A percentile compares a stretch with the other conserved stretches of the same genome.
Conservation (phyloP, 1,284 basidiomycete species). For the Ceratorhiza oryzae-sativae region DNA sequence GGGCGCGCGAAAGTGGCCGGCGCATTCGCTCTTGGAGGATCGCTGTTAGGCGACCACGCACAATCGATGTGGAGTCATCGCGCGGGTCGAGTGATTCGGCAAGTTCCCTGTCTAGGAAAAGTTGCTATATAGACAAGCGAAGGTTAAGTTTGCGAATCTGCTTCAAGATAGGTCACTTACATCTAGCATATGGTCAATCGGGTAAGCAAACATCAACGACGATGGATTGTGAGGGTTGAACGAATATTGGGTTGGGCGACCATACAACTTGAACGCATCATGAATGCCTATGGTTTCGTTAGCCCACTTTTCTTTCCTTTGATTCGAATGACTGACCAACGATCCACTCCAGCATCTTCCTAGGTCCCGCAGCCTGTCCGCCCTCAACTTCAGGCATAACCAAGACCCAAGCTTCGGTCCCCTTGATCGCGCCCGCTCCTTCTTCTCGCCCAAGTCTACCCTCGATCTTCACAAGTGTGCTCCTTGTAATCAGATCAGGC, state of each 20-base stretch:
- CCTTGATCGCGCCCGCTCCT: slow-evolving; percentile 62
- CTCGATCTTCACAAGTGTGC: slow-evolving; percentile 89
- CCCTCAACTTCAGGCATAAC: slow-evolving; percentile 81
- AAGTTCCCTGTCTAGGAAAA: slow-evolving; percentile 88
- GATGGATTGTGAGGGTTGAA: slow-evolving; percentile 83
- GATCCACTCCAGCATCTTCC: slow-evolving; percentile 95
- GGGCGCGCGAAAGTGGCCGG: slow-evolving; percentile 45
- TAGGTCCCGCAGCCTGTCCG: slow-evolving; percentile 56
- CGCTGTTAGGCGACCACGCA: slow-evolving; percentile 67
- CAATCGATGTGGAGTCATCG: slow-evolving; percentile 74
- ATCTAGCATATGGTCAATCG: slow-evolving; percentile 74
- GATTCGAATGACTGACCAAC: slow-evolving; percentile 63
- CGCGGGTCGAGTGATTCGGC: slow-evolving; percentile 81
- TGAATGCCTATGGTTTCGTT: slow-evolving; percentile 66
- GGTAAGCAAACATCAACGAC: slow-evolving; percentile 82
- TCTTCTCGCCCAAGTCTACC: slow-evolving; percentile 82
- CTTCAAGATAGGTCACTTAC: slow-evolving; percentile 55
- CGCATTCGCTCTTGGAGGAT: slow-evolving; percentile 74
- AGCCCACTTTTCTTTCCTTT: background rate
- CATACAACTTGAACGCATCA: slow-evolving; percentile 87
- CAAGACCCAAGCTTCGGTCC: slow-evolving; percentile 80
- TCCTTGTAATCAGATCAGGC: slow-evolving; percentile 87
- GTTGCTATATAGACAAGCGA: slow-evolving; percentile 57
- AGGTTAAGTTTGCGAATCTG: slow-evolving; percentile 19
- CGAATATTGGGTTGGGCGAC: slow-evolving; percentile 79